These are phyloP conservation scores for Ophiognomonia clavigignenti-juglandacearum DNA, from an alignment of 2,329 filamentous ascomycete genomes.

Conservation along the genomic window DNA sequence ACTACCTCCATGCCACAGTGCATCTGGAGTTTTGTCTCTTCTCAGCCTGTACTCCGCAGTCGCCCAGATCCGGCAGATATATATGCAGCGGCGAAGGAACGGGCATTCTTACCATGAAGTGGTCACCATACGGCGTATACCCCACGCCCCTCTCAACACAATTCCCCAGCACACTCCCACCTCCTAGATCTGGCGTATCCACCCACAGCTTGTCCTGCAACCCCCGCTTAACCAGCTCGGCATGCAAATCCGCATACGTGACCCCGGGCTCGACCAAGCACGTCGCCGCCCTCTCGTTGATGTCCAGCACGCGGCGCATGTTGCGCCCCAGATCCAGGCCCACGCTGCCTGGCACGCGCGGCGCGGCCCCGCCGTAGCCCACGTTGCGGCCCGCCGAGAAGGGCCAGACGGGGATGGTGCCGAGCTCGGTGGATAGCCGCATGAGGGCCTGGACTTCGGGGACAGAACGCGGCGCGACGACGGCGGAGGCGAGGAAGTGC, in stretches of 20 bases:
- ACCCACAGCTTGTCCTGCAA: slow-evolving; percentile 36
- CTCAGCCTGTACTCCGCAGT: background rate
- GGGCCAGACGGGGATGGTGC: slow-evolving; percentile 42
- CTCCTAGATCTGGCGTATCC: slow-evolving; percentile 36
- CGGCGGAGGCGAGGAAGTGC: background rate
- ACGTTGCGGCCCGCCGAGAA: slow-evolving; percentile 45
- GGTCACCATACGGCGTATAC: slow-evolving; percentile 38
- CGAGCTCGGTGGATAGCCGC: slow-evolving; percentile 37
- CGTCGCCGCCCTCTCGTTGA: slow-evolving; percentile 44
- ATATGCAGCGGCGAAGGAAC: slow-evolving; percentile 13
- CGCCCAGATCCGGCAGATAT: background rate
- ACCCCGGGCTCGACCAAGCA: slow-evolving; percentile 53
- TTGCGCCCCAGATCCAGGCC: slow-evolving; percentile 45
- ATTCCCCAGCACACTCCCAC: slow-evolving; percentile 41
- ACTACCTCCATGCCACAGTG: slow-evolving; percentile 40
- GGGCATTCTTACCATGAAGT: slow-evolving; percentile 30
- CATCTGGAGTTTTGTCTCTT: slow-evolving; percentile 15
- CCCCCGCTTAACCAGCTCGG: slow-evolving; percentile 37
- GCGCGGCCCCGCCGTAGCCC: slow-evolving; percentile 50
- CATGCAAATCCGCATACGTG: slow-evolving; percentile 44
- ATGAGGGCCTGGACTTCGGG: slow-evolving; percentile 42
- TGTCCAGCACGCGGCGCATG: slow-evolving; percentile 48
- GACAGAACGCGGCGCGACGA: slow-evolving; percentile 22
- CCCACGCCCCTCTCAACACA: slow-evolving; percentile 40
- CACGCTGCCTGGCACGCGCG: slow-evolving; percentile 45